phyloP scores from a whole-genome alignment of 2,329 filamentous ascomycete species.

The Monosporascus sp. region DNA sequence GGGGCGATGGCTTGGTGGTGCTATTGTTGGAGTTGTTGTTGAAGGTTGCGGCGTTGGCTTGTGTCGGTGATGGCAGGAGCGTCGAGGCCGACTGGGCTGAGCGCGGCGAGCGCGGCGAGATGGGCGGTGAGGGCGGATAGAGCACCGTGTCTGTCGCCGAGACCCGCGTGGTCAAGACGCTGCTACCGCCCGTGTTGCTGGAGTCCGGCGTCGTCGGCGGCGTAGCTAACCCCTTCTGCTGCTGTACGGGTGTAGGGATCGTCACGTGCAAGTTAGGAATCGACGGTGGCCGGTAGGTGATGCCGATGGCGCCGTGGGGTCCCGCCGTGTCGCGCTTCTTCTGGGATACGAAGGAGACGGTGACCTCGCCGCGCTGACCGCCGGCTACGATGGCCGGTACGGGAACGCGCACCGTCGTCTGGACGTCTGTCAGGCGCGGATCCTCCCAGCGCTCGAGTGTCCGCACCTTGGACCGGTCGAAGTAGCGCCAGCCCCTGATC shows the following conservation, averaged over 20 bases:
- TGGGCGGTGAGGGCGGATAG: slow-evolving; percentile 30
- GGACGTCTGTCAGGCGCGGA: slow-evolving; percentile 26
- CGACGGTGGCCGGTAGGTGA: slow-evolving; percentile 62
- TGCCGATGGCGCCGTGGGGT: slow-evolving; percentile 62
- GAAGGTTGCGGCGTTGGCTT: slow-evolving; percentile 6
- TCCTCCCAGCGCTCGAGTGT: slow-evolving; percentile 43
- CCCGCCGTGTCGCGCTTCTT: slow-evolving; percentile 55
- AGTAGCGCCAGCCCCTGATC: slow-evolving; percentile 65
- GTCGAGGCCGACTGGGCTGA: slow-evolving; percentile 31
- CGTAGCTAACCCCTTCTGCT: slow-evolving; percentile 13
- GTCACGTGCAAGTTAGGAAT: slow-evolving; percentile 11
- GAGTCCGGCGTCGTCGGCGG: slow-evolving; percentile 27
- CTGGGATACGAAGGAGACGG: slow-evolving; percentile 60
- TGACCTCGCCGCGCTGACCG: slow-evolving; percentile 60
- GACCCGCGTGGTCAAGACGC: slow-evolving; percentile 7
- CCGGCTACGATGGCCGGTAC: slow-evolving; percentile 47
- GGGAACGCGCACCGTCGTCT: slow-evolving; percentile 37
- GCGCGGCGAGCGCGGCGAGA: slow-evolving; percentile 29
- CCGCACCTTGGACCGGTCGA: slow-evolving; percentile 45
- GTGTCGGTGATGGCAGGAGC: slow-evolving; percentile 21
- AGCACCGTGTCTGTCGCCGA: slow-evolving; percentile 14
- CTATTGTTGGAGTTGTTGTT: slow-evolving; percentile 2
- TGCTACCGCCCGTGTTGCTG: slow-evolving; percentile 7
- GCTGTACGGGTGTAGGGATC: neutral
- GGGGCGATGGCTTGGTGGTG: slow-evolving; percentile 8